Base-by-base conservation (phyloP, 1,284 basidiomycete species). In the Melampsora abietis-canadensis region DNA sequence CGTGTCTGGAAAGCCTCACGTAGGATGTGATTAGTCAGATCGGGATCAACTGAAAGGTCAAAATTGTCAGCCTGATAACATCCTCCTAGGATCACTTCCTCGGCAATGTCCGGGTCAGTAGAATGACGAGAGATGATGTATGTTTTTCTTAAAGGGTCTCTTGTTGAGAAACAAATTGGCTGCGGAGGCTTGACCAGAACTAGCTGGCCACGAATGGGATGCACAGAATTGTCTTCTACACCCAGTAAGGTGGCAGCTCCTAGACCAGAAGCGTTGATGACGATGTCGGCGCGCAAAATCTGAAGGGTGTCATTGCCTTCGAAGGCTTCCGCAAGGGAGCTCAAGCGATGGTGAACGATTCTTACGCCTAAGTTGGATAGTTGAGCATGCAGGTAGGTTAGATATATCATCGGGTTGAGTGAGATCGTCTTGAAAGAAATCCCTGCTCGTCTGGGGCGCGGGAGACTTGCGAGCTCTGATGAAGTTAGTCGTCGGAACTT, bases 211-310 rank as follows among this genome's bases (percentile, higher is more conserved):
- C 68, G 59, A 51, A 70, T 63, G n/a, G 68, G 68, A 37, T 70
- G 37, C 24, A 70, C 40, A 15, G 31, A 37, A 48, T 44, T 30
- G 46, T 70, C 68, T 21, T 61, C 59, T 6, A 70, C 68, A 34
- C 60, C 68, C 7, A 24, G 21, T n/a, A 70, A 63, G 10, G 5
- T 63, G 40, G 34, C 37, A 24, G 68, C 19, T 12, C 68, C 68
- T 15, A 70, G 46, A 63, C 68, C 68, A 12, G 68, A 70, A 14
- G 68, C 68, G 51, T 70, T 70, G 40, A 70, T 37, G 21, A 70
- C 68, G n/a, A 70, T 37, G 30, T 70, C 30, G 14, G 68, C 68
- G 14, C 34, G 30, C 27, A 57, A 54, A 21, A 59, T 5, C 15
- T 54, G n/a, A 7, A n/a, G n/a, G 19, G 54, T 24, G 21, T 31